These are phyloP conservation scores for Trametes cingulata DNA, from an alignment of 768 basidiomycete species.

Conservation along the genomic window DNA sequence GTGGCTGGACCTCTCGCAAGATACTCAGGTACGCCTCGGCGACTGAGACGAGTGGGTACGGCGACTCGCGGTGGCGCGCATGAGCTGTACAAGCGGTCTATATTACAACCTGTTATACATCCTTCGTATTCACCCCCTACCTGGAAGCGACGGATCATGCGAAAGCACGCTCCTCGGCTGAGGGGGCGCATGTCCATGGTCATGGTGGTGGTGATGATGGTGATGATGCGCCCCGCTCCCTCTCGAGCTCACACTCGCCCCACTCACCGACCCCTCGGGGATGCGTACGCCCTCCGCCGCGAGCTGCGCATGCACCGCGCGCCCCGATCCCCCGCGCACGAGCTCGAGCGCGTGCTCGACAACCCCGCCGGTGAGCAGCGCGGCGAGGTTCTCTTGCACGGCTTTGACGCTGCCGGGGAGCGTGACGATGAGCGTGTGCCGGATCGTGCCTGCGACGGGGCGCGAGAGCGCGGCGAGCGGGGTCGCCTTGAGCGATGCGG, in stretches of 20 bases:
- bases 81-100: slow-evolving; percentile 47
- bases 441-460: slow-evolving; percentile 76
- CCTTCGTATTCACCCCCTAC: slow-evolving; percentile 38
- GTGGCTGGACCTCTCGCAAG: slow-evolving; percentile 44
- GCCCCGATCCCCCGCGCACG: slow-evolving; percentile 66
- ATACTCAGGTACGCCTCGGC: slow-evolving; percentile 64
- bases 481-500: slow-evolving; percentile 69
- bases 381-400: slow-evolving; percentile 74
- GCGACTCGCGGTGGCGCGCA: slow-evolving; percentile 72
- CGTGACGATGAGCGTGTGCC: slow-evolving; percentile 68
- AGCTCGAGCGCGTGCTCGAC: slow-evolving; percentile 73
- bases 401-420: slow-evolving; percentile 87
- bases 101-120: neutral
- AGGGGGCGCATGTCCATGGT: slow-evolving; percentile 43
- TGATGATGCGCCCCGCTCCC: slow-evolving; percentile 29
- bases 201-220: slow-evolving; percentile 42
- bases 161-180: slow-evolving; percentile 60
- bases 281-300: slow-evolving; percentile 33
- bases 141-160: slow-evolving; percentile 67
- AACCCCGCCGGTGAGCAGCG: slow-evolving; percentile 58
- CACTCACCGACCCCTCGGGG: slow-evolving; percentile 22
- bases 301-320: slow-evolving; percentile 54
- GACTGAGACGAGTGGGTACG: slow-evolving; percentile 70
- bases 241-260: slow-evolving; percentile 16
- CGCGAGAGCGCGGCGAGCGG: slow-evolving; percentile 81